Evolutionary conservation across 257 asterid species (phyloP).

Genomic region (Solanum dulcamara): DNA sequence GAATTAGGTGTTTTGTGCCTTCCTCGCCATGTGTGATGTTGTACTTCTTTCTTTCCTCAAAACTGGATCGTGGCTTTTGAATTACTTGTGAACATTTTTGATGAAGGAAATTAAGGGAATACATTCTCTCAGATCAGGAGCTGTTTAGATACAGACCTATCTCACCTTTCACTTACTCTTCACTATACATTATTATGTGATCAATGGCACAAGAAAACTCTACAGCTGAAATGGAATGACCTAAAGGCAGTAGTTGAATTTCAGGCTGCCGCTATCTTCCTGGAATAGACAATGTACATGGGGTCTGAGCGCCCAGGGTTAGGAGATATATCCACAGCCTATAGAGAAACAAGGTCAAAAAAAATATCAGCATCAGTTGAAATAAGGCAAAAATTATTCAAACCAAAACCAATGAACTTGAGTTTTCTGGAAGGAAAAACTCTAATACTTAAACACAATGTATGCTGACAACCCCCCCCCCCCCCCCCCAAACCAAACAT

Average conservation of each 20-base stretch:
- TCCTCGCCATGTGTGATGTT: background rate
- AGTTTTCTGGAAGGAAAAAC: background rate
- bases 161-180: background rate
- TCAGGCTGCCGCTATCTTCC: constrained; percentile 58
- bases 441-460: background rate
- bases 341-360: background rate
- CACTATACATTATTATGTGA: background rate
- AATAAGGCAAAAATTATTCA: background rate
- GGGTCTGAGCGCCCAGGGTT: constrained; percentile 89
- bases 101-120: background rate
- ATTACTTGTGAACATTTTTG: background rate
- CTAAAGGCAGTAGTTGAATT: background rate
- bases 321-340: constrained; percentile 92
- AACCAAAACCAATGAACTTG: background rate
- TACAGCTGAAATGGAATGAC: background rate
- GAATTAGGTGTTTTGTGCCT: background rate
- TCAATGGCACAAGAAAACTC: background rate
- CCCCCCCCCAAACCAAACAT: background rate
- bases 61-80: background rate
- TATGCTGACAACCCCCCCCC: background rate
- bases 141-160: background rate
- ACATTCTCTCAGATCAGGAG: background rate
- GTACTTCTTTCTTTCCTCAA: background rate
- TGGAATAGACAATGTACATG: constrained; percentile 70
- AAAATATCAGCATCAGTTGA: background rate